phyloP scores from a whole-genome alignment of 495 filamentous ascomycete species.

The Hypoxylon fragiforme region DNA sequence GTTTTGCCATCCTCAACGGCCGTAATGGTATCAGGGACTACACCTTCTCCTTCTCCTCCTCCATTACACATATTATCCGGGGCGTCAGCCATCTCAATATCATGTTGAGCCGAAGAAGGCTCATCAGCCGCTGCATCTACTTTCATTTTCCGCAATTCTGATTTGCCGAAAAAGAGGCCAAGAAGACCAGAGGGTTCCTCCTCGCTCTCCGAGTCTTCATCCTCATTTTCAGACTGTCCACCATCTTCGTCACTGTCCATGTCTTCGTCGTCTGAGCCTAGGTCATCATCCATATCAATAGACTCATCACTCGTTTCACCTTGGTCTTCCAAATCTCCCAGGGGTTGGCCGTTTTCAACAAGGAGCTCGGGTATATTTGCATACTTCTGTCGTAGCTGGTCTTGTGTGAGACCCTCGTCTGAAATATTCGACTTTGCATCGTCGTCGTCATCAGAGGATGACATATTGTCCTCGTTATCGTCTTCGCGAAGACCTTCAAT shows the following conservation, averaged over 20 bases:
- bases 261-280: slow-evolving; percentile 68
- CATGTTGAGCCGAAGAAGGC: slow-evolving; percentile 1
- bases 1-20: neutral
- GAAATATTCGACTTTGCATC: slow-evolving; percentile 60
- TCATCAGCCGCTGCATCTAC: slow-evolving; percentile 27
- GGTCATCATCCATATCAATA: slow-evolving; percentile 86
- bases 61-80: neutral
- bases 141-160: slow-evolving; percentile 50
- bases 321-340: slow-evolving; percentile 58
- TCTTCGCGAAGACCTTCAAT: slow-evolving; percentile 1
- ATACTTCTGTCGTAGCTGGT: slow-evolving; percentile 80
- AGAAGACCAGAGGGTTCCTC: slow-evolving; percentile 62
- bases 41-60: neutral
- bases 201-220: slow-evolving; percentile 56
- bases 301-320: slow-evolving; percentile 79
- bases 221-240: slow-evolving; percentile 49
- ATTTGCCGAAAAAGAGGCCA: slow-evolving; percentile 63
- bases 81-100: slow-evolving; percentile 20
- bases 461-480: slow-evolving; percentile 74
- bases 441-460: slow-evolving; percentile 61
- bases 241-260: slow-evolving; percentile 51
- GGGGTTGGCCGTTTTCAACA: slow-evolving; percentile 20
- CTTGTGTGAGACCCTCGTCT: slow-evolving; percentile 76
- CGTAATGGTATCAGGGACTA: neutral
- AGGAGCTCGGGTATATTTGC: slow-evolving; percentile 59